Percentiles rank a stretch among this genome's conserved stretches.
Evolutionary conservation across 805 yeast species (phyloP).

Genomic region (Nakazawaea molendinolei): DNA sequence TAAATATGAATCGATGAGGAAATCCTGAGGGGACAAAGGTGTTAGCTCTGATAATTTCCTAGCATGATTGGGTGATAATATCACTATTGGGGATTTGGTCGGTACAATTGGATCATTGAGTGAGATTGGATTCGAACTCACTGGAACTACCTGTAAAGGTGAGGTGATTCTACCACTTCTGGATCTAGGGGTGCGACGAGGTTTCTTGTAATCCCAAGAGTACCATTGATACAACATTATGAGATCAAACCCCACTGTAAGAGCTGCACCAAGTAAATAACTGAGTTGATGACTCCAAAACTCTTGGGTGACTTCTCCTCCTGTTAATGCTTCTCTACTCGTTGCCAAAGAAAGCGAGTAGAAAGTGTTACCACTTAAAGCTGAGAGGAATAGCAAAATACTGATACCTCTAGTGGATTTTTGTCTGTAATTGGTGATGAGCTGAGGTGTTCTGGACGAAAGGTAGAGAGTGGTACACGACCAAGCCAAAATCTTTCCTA

Average conservation of each 20-base stretch:
- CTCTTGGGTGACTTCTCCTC: constrained; percentile 25
- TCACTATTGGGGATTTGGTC: constrained; percentile 11
- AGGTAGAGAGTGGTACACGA: constrained; percentile 42
- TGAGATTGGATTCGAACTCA: constrained; percentile 5
- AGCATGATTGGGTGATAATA: constrained; percentile 23
- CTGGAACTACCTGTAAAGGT: neutral
- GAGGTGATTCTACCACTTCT: constrained; percentile 1
- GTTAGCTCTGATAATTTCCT: constrained; percentile 26
- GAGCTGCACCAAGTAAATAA: constrained; percentile 45
- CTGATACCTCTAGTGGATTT: constrained; percentile 47
- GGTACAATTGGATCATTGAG: constrained; percentile 3
- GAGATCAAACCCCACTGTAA: constrained; percentile 43
- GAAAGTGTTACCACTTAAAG: constrained; percentile 41
- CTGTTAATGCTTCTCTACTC: constrained; percentile 32
- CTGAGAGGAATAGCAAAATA: constrained; percentile 40
- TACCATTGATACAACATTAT: constrained; percentile 38
- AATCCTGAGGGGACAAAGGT: constrained; percentile 30
- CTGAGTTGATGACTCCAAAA: constrained; percentile 33
- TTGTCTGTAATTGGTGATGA: constrained; percentile 36
- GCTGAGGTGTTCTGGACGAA: constrained; percentile 45
- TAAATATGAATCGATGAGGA: constrained; percentile 18
- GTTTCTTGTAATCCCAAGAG: constrained; percentile 19
- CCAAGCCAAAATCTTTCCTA: constrained; percentile 40
- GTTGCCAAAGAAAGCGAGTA: constrained; percentile 43
- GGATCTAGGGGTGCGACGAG: neutral